Evolutionary conservation across 2,329 filamentous ascomycete genomes (phyloP).

Genomic region (Achaetomium macrosporum): DNA sequence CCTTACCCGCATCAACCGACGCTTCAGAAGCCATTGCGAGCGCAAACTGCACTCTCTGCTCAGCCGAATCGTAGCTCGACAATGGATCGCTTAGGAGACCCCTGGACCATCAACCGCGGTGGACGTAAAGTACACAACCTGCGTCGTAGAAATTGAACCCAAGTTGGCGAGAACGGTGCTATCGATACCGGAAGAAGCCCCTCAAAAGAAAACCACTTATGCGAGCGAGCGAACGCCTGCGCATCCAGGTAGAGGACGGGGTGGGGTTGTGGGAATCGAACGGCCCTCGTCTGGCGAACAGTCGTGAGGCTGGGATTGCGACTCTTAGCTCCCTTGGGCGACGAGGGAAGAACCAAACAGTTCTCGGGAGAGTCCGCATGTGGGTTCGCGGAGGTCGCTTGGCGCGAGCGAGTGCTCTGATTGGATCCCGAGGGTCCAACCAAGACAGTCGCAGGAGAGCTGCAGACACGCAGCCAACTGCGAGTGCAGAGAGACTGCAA

Average conservation of each 20-base stretch:
- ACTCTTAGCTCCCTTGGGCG: constrained; percentile 18
- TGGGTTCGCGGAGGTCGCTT: constrained; percentile 15
- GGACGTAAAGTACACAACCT: too few relatives aligned
- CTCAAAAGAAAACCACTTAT: background rate
- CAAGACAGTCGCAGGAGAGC: constrained; percentile 9
- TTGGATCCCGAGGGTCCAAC: constrained; percentile 17
- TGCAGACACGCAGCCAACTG: constrained; percentile 15
- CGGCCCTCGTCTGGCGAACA: background rate
- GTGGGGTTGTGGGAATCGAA: background rate
- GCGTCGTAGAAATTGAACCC: too few relatives aligned
- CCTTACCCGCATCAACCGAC: constrained; percentile 26
- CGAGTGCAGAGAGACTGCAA: constrained; percentile 12
- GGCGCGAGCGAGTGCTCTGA: constrained; percentile 13
- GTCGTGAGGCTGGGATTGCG: constrained; percentile 21
- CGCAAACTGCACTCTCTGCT: constrained; percentile 10
- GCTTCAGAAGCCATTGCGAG: constrained; percentile 28
- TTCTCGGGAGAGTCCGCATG: constrained; percentile 18
- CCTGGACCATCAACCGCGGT: too few relatives aligned
- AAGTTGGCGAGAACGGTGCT: too few relatives aligned
- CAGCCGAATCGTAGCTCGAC: background rate
- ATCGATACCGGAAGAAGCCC: too few relatives aligned
- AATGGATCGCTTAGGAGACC: background rate
- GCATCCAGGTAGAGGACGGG: constrained; percentile 1
- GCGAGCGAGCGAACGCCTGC: background rate
- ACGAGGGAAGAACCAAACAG: constrained; percentile 18